A percentile compares a stretch with the other conserved stretches of the same genome.
Conservation (phyloP, 495 filamentous ascomycete genomes). For the Tuber borchii region DNA sequence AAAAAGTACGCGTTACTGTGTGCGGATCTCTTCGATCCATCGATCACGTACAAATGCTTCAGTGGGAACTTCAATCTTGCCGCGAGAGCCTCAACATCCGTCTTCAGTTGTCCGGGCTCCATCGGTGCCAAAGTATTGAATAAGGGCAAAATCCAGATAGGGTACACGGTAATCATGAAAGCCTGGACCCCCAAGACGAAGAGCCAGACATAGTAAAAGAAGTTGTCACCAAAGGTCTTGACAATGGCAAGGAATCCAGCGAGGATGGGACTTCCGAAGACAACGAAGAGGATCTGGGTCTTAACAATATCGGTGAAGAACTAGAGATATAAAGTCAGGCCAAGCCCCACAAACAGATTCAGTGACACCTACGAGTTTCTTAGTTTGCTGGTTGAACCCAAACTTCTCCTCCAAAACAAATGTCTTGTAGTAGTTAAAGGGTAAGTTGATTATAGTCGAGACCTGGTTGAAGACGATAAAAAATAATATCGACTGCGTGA, state of each 20-base stretch:
- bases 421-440: constrained; percentile 79
- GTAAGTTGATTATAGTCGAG: constrained; percentile 68
- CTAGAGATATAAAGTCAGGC: constrained; percentile 15
- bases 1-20: constrained; percentile 99
- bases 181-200: constrained; percentile 82
- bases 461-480: constrained; percentile 78
- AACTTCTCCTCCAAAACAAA: constrained; percentile 96
- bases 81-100: constrained; percentile 76
- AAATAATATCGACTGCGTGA: constrained; percentile 87
- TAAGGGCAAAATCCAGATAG: constrained; percentile 83
- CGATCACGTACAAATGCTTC: constrained; percentile 85
- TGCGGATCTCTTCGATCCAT: constrained; percentile 92
- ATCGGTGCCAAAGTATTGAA: constrained; percentile 98
- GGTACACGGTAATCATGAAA: constrained; percentile 92
- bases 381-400: constrained; percentile 97
- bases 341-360: no score
- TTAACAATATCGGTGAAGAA: constrained; percentile 92
- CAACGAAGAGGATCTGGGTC: constrained; percentile 71
- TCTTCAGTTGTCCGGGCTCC: constrained; percentile 77
- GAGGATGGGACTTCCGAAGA: constrained; percentile 76
- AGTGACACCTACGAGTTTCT: constrained; percentile 50
- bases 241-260: constrained; percentile 85
- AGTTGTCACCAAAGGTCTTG: constrained; percentile 79
- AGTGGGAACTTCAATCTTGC: constrained; percentile 83
- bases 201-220: constrained; percentile 97